Percentiles rank a stretch among this genome's conserved stretches.
These are phyloP conservation scores for Trichoderma harzianum DNA, from an alignment of 2,329 filamentous ascomycete species.

Conservation along the genomic window DNA sequence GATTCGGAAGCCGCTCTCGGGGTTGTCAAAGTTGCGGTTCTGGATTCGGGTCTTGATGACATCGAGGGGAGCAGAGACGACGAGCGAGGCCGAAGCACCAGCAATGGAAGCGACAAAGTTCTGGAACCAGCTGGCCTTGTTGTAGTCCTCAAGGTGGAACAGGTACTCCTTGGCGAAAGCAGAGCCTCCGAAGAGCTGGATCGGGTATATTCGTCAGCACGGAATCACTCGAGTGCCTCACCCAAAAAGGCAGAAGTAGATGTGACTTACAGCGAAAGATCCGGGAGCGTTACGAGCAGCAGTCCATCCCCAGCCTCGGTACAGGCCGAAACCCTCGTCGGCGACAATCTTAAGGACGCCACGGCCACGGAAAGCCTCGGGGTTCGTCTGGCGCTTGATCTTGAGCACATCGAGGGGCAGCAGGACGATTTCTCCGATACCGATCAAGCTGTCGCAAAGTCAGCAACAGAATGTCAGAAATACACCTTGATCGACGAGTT, in stretches of 20 bases:
- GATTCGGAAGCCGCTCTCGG: slow-evolving; percentile 89
- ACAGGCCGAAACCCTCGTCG: slow-evolving; percentile 93
- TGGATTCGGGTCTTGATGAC: slow-evolving; percentile 98
- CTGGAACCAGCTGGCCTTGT: slow-evolving; percentile 88
- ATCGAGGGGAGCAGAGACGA: slow-evolving; percentile 94
- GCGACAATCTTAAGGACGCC: slow-evolving; percentile 84
- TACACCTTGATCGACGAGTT: neutral
- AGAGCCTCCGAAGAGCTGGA: slow-evolving; percentile 91
- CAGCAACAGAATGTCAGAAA: neutral
- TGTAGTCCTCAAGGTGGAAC: slow-evolving; percentile 88
- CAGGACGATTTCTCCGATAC: slow-evolving; percentile 94
- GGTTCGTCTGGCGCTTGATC: slow-evolving; percentile 99
- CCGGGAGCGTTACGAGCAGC: slow-evolving; percentile 95
- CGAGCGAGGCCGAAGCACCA: slow-evolving; percentile 88
- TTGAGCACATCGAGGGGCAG: slow-evolving; percentile 95
- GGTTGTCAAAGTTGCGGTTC: slow-evolving; percentile 98
- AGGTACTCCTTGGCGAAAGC: slow-evolving; percentile 97
- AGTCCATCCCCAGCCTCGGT: slow-evolving; percentile 96
- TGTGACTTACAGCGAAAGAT: slow-evolving; percentile 76
- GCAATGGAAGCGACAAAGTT: slow-evolving; percentile 97
- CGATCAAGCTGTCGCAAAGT: slow-evolving; percentile 65
- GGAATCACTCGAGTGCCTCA: neutral
- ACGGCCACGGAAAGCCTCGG: slow-evolving; percentile 92
- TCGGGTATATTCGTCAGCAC: neutral
- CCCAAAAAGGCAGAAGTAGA: neutral